Evolutionary conservation across 1,139 yeast genomes (phyloP).

Genomic region (Arxiozyma heterogenica): DNA sequence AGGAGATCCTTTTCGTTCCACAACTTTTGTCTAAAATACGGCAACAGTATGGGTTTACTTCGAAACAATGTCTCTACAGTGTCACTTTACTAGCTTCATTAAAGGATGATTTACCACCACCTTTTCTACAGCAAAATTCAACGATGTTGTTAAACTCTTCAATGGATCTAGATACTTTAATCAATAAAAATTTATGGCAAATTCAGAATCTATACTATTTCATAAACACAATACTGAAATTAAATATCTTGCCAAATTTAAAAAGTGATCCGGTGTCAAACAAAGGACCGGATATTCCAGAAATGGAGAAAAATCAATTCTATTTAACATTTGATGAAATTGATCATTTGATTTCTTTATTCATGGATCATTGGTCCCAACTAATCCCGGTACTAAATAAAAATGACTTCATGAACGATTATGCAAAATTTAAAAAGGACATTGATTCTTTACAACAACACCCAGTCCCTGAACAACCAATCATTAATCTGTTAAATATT

Average conservation of each 20-base stretch:
- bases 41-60: constrained; percentile 59
- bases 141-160: constrained; percentile 21
- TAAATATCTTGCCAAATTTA: constrained; percentile 11
- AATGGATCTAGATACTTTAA: constrained; percentile 10
- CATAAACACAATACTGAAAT: constrained; percentile 17
- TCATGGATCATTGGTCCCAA: constrained; percentile 74
- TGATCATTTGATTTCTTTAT: constrained; percentile 33
- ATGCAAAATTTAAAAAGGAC: constrained; percentile 33
- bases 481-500: constrained; percentile 24
- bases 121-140: constrained; percentile 42
- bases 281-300: not conserved
- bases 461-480: not conserved
- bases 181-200: constrained; percentile 21
- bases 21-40: constrained; percentile 60
- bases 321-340: constrained; percentile 18
- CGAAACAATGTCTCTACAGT: constrained; percentile 57
- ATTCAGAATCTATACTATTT: constrained; percentile 22
- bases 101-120: constrained; percentile 49
- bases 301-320: not conserved
- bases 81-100: constrained; percentile 63
- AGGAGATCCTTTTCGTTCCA: constrained; percentile 66
- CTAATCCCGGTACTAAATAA: constrained; percentile 62
- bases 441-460: constrained; percentile 26
- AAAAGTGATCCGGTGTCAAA: not conserved
- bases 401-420: constrained; percentile 44